Conservation (phyloP, 176 grass and related monocot species). For the Paspalum vaginatum region DNA sequence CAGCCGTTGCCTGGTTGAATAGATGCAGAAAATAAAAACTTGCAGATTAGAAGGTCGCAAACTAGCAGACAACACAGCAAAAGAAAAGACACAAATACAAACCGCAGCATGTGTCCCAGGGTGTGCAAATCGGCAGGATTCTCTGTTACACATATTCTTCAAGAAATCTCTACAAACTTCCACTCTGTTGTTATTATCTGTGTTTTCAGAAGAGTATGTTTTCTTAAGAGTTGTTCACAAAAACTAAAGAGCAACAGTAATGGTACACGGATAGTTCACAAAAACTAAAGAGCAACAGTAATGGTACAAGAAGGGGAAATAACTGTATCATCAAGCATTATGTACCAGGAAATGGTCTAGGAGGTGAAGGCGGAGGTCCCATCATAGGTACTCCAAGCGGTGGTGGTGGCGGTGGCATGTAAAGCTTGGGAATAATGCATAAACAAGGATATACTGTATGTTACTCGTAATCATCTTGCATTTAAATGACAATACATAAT, state of each 20-base stretch:
- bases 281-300: constrained; percentile 16
- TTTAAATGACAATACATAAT: constrained; percentile 5
- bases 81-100: constrained; percentile 1
- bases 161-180: constrained; percentile 71
- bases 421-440: constrained; percentile 46
- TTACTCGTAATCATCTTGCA: constrained; percentile 2
- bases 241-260: constrained; percentile 15
- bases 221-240: neutral
- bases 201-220: constrained; percentile 4
- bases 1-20: constrained; percentile 42
- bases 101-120: constrained; percentile 52
- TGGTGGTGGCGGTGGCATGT: constrained; percentile 48
- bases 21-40: constrained; percentile 5
- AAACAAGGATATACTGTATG: constrained; percentile 18
- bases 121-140: constrained; percentile 65
- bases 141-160: constrained; percentile 71
- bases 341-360: constrained; percentile 53
- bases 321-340: neutral
- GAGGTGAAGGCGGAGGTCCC: constrained; percentile 41
- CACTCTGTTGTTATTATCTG: constrained; percentile 43
- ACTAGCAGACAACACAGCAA: constrained; percentile 1
- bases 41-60: constrained; percentile 19
- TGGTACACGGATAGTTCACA: neutral
- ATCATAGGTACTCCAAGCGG: constrained; percentile 56
- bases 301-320: neutral